Conservation (phyloP, 192 early-diverging fungal genomes). For the Entophlyctis helioformis region DNA sequence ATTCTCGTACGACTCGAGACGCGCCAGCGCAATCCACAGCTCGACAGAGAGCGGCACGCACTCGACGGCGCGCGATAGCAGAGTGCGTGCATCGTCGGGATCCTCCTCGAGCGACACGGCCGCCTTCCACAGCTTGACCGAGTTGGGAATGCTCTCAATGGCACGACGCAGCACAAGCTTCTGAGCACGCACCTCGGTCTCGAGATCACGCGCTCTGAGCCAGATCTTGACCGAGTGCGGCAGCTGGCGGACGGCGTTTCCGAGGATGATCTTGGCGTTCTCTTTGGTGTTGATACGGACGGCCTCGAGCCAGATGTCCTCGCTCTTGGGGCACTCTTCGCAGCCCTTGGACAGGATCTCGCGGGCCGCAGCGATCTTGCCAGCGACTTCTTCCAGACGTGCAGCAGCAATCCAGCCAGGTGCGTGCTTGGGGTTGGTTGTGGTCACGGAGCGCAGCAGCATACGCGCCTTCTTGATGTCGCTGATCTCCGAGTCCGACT, state of each 20-base stretch:
- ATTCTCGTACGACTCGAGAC: conserved; percentile 78
- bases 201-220: conserved; percentile 76
- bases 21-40: conserved; percentile 90
- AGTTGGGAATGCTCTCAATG: conserved; percentile 87
- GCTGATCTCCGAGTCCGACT: conserved; percentile 66
- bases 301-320: conserved; percentile 96
- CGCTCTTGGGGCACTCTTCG: conserved; percentile 83
- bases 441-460: conserved; percentile 79
- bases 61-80: conserved; percentile 89
- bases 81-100: conserved; percentile 77
- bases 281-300: conserved; percentile 76
- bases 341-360: conserved; percentile 83
- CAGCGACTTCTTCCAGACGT: conserved; percentile 86
- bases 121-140: conserved; percentile 83
- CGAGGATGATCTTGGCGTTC: conserved; percentile 83
- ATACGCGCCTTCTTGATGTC: conserved; percentile 86
- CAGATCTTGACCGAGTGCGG: conserved; percentile 92
- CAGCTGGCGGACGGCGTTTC: conserved; percentile 74
- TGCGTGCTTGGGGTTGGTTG: conserved; percentile 89
- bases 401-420: conserved; percentile 98
- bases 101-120: conserved; percentile 87
- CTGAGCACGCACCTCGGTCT: conserved; percentile 61
- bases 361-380: conserved; percentile 71
- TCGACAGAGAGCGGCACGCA: conserved; percentile 81
- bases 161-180: conserved; percentile 79